Evolutionary conservation across 495 filamentous ascomycete species (phyloP), one percentile per base, ranked within the genome.

Genomic region (Melanomma pulvis-pyrius): DNA sequence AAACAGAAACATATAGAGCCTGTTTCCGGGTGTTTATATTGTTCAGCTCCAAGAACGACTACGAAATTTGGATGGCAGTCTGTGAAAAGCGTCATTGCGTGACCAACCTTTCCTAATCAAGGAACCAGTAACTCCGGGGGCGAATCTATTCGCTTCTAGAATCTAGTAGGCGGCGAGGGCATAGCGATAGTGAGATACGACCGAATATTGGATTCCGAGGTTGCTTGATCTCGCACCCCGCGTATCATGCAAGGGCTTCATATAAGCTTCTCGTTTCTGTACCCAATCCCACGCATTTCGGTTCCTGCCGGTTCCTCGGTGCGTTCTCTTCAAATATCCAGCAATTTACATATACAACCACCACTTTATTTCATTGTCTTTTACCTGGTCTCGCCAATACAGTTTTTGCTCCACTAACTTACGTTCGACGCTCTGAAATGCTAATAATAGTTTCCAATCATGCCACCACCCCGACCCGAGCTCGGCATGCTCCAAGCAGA

Each of bases 311-410:
- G 62, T 62, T 63, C 59, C 22, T 58, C 68, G 68, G 62, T 66
- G 41, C 68, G 68, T 59, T 59, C 59, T 63, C 58, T 57, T 55
- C 63, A 67, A 68, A 54, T 71, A 44, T 63, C 34, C 53, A 26
- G 34, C 59, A 62, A 71, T 71, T 22, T 67, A 60, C 47, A 48
- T 61, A 71, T 59, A 67, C 69, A 52, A 51, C 56, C 50, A 46
- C 22, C 30, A 67, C 68, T 66, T 32, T 67, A 66, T 63, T 52
- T 52, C 48, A 41, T 21, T 59, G 21, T 32, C 29, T 30, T 26
- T 49, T 59, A 49, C 25, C 44, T 30, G 44, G 44, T 63, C 28
- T 52, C 56, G 50, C 39, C 68, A 66, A 62, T 62, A 67, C 58
- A 58, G 1, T 28, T 32, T 46, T 41, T 53, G 21, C 11, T 39